Percentiles rank a stretch among this genome's conserved stretches.
Evolutionary conservation across 345 rosid genomes (phyloP).

Genomic region (Brassica juncea): DNA sequence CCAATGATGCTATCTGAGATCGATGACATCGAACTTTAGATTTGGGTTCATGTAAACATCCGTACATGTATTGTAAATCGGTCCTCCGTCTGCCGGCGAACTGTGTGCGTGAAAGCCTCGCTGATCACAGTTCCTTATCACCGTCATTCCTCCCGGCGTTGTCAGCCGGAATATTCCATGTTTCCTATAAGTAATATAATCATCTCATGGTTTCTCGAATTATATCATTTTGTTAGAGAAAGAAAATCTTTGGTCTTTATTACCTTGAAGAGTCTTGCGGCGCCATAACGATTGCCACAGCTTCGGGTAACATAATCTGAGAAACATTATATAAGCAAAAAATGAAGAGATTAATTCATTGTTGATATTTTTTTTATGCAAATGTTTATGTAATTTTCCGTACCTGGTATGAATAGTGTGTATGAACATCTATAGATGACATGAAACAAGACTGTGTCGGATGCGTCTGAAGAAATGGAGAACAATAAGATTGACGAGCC

Average conservation of each 20-base stretch:
- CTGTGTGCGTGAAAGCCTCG: constrained; percentile 90
- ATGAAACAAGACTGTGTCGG: constrained; percentile 98
- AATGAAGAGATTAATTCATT: neutral
- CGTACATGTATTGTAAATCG: constrained; percentile 77
- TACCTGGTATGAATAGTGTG: constrained; percentile 98
- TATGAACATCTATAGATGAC: constrained; percentile 97
- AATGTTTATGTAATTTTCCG: neutral
- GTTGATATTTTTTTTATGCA: constrained; percentile 1
- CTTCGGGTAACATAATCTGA: constrained; percentile 94
- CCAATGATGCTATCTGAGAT: constrained; percentile 59
- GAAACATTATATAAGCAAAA: neutral
- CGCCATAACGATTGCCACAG: constrained; percentile 96
- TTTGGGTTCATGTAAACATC: constrained; percentile 92
- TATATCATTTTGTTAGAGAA: neutral
- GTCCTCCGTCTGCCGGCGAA: constrained; percentile 83
- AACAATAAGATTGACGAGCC: constrained; percentile 12
- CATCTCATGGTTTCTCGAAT: neutral
- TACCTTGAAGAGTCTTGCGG: constrained; percentile 80
- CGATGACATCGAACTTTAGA: constrained; percentile 75
- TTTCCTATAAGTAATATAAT: constrained; percentile 42
- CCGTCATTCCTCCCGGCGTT: constrained; percentile 90
- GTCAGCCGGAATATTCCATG: constrained; percentile 95
- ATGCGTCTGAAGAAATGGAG: constrained; percentile 69
- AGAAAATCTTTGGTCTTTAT: neutral
- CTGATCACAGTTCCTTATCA: constrained; percentile 77